Conservation (phyloP, 768 basidiomycete genomes). For the Cyathus striatus region DNA sequence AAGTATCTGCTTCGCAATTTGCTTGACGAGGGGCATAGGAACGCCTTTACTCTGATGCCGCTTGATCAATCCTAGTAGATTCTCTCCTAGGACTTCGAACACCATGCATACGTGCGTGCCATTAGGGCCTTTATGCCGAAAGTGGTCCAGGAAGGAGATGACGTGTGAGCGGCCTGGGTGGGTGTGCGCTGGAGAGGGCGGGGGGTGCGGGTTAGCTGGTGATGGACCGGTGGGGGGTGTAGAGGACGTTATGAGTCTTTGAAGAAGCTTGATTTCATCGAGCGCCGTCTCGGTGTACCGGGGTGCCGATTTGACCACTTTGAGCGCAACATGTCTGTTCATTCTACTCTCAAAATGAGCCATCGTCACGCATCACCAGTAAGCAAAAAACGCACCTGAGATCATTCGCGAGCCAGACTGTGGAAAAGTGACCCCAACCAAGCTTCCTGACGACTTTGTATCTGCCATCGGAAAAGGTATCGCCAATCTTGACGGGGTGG, state of each 20-base stretch:
- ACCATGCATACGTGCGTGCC: conserved; percentile 99
- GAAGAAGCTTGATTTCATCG: conserved; percentile 97
- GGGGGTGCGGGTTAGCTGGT: conserved; percentile 42
- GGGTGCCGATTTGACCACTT: conserved; percentile 96
- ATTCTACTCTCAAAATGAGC: conserved; percentile 43
- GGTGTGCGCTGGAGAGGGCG: conserved; percentile 53
- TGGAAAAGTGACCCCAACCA: conserved; percentile 94
- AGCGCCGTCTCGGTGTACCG: conserved; percentile 97
- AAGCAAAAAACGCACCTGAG: conserved; percentile 57
- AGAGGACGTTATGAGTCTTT: conserved; percentile 86
- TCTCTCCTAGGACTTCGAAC: conserved; percentile 97
- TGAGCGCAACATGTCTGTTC: conserved; percentile 95
- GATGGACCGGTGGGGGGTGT: conserved; percentile 48
- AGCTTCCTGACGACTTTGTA: conserved; percentile 93
- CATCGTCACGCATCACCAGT: background rate
- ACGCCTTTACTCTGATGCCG: conserved; percentile 98
- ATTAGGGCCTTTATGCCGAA: conserved; percentile 93
- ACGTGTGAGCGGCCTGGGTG: conserved; percentile 93
- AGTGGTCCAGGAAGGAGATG: conserved; percentile 97
- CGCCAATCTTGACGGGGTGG: conserved; percentile 93
- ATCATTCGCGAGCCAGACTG: conserved; percentile 87
- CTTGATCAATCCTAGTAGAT: conserved; percentile 93
- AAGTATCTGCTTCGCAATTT: conserved; percentile 95
- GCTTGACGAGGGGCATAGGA: conserved; percentile 86
- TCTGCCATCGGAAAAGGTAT: conserved; percentile 79